These are phyloP conservation scores for Hibiscus mutabilis DNA, from an alignment of 345 rosid genomes.

Conservation along the genomic window DNA sequence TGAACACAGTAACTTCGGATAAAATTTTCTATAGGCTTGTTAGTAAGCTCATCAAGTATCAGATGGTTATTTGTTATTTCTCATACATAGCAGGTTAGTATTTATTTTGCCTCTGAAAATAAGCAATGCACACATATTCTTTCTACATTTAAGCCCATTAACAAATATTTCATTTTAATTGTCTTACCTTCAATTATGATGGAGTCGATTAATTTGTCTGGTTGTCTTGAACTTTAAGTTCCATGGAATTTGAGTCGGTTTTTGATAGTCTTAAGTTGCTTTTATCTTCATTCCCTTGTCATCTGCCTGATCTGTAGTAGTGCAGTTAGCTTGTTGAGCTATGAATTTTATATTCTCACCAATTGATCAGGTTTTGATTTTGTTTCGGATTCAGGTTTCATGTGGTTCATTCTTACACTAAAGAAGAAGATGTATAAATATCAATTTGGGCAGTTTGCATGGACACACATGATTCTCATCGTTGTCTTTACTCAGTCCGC, in stretches of 20 bases:
- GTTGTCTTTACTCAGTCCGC: conserved; percentile 92
- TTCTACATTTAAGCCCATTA: too few relatives aligned
- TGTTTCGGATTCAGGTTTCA: conserved; percentile 49
- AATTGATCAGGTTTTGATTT: not conserved
- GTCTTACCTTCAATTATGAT: not conserved
- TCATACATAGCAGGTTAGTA: not conserved
- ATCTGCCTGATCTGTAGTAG: not conserved
- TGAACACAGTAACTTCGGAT: conserved; percentile 30
- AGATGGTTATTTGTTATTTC: not conserved
- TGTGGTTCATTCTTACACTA: conserved; percentile 94
- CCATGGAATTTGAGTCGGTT: not conserved
- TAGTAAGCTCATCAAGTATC: conserved; percentile 47
- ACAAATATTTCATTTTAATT: too few relatives aligned
- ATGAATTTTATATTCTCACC: too few relatives aligned
- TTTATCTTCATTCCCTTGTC: not conserved
- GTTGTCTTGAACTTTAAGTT: not conserved
- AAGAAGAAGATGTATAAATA: conserved; percentile 97
- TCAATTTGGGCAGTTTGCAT: conserved; percentile 96
- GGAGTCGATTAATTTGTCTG: not conserved
- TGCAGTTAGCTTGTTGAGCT: conserved; percentile 14
- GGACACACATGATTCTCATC: conserved; percentile 98
- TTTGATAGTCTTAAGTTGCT: not conserved
- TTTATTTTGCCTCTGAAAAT: not conserved
- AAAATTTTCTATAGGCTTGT: conserved; percentile 51
- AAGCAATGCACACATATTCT: not conserved